phyloP scores from a whole-genome alignment of 2,329 filamentous ascomycete species.

The Ophiostoma ips region DNA sequence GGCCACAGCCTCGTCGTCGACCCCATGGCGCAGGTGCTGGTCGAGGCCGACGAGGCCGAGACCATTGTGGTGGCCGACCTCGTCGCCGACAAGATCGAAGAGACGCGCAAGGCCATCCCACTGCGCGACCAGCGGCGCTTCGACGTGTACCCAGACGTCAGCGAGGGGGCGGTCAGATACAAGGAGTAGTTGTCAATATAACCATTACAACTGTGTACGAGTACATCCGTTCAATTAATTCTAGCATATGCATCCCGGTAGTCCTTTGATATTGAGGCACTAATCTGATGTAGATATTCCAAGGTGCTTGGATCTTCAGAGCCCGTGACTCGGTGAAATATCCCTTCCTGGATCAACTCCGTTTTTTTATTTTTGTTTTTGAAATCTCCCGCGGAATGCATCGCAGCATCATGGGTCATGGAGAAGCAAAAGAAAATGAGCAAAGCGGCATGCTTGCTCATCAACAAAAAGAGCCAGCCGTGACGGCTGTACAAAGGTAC shows the following conservation, averaged over 20 bases:
- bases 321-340: too few relatives aligned
- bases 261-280: too few relatives aligned
- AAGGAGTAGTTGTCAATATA: constrained; percentile 20
- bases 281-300: too few relatives aligned
- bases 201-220: too few relatives aligned
- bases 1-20: constrained; percentile 83
- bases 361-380: neutral
- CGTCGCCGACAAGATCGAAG: constrained; percentile 51
- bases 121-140: constrained; percentile 75
- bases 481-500: neutral
- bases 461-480: neutral
- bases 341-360: too few relatives aligned
- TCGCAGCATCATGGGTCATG: neutral
- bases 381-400: neutral
- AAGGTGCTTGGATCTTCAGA: too few relatives aligned
- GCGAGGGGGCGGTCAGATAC: constrained; percentile 36
- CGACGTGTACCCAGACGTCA: constrained; percentile 90
- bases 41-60: constrained; percentile 66
- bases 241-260: too few relatives aligned
- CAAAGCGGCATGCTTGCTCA: neutral
- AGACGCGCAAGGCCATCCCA: constrained; percentile 71
- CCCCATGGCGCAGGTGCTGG: constrained; percentile 71
- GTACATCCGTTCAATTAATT: too few relatives aligned
- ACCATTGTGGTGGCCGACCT: constrained; percentile 62
- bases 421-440: neutral